These are phyloP conservation scores for Ceratocystis alfenasii DNA, from an alignment of 2,329 filamentous ascomycete species.

Conservation along the genomic window DNA sequence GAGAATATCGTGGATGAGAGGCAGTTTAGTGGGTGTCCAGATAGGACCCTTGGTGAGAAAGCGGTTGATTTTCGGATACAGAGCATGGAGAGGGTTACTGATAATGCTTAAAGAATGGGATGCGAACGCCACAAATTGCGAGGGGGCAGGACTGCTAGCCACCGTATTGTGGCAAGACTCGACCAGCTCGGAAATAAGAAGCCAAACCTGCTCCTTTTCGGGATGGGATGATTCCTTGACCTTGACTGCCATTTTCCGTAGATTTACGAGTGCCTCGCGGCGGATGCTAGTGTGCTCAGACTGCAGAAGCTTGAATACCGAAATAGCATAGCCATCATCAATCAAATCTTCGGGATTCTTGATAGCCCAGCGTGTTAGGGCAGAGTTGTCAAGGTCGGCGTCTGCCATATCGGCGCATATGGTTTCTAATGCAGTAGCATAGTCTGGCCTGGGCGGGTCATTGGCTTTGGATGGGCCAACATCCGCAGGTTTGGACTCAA, in stretches of 20 bases:
- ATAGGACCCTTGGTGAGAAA: slow-evolving; percentile 67
- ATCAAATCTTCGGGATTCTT: slow-evolving; percentile 69
- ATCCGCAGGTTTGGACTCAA: slow-evolving; percentile 10
- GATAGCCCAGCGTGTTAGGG: slow-evolving; percentile 53
- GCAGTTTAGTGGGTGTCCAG: slow-evolving; percentile 63
- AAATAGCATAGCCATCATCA: slow-evolving; percentile 60
- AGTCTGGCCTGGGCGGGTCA: not conserved
- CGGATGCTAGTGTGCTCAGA: slow-evolving; percentile 66
- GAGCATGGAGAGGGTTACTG: slow-evolving; percentile 61
- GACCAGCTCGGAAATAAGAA: slow-evolving; percentile 66
- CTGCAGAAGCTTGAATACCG: slow-evolving; percentile 61
- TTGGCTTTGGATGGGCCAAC: not conserved
- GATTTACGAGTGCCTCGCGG: slow-evolving; percentile 59
- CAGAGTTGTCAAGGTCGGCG: slow-evolving; percentile 38
- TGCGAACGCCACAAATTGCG: slow-evolving; percentile 64
- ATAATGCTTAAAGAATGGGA: slow-evolving; percentile 57
- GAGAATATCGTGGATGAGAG: slow-evolving; percentile 54
- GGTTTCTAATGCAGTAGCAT: slow-evolving; percentile 9
- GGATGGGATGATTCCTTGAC: slow-evolving; percentile 57
- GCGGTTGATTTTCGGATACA: slow-evolving; percentile 77
- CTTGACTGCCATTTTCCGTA: slow-evolving; percentile 52
- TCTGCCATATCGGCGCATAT: slow-evolving; percentile 13
- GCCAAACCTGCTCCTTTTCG: slow-evolving; percentile 65
- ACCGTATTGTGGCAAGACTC: slow-evolving; percentile 56
- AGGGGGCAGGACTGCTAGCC: slow-evolving; percentile 51